Percentiles rank a stretch among this genome's conserved stretches.
Evolutionary conservation across 2,329 filamentous ascomycete genomes (phyloP).

Genomic region (Pseudogymnoascus sp.): DNA sequence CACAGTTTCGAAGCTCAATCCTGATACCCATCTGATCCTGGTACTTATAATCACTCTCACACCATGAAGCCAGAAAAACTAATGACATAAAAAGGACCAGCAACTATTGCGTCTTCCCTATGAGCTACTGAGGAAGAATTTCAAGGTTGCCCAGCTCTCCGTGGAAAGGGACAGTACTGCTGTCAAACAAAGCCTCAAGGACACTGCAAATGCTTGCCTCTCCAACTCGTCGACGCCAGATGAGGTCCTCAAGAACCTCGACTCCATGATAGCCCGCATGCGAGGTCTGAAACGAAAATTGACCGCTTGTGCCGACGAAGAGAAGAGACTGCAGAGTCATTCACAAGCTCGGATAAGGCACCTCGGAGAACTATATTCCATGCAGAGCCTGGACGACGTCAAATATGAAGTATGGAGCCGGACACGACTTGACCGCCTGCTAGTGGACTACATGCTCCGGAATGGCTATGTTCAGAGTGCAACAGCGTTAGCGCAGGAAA

Average conservation of each 20-base stretch:
- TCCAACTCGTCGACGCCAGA: constrained; percentile 55
- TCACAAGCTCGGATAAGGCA: constrained; percentile 71
- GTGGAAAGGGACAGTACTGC: constrained; percentile 64
- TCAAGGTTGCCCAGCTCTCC: constrained; percentile 73
- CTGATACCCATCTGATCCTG: constrained; percentile 68
- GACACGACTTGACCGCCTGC: constrained; percentile 68
- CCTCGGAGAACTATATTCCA: constrained; percentile 70
- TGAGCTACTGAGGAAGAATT: constrained; percentile 89
- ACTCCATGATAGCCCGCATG: constrained; percentile 79
- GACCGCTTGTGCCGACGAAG: constrained; percentile 67
- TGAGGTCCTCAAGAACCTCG: constrained; percentile 72
- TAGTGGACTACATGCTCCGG: constrained; percentile 88
- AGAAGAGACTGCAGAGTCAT: constrained; percentile 67
- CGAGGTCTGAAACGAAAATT: constrained; percentile 85
- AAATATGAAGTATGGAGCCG: constrained; percentile 90
- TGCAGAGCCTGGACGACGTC: constrained; percentile 78
- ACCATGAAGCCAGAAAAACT: constrained; percentile 12
- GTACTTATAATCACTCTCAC: constrained; percentile 36
- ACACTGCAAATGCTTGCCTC: constrained; percentile 60
- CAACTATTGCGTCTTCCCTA: constrained; percentile 86
- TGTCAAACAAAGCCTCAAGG: constrained; percentile 54
- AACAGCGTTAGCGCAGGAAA: constrained; percentile 63
- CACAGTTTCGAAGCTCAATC: constrained; percentile 61
- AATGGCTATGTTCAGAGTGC: constrained; percentile 77
- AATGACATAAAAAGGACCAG: constrained; percentile 61